A percentile compares a stretch with the other conserved stretches of the same genome.
phyloP scores from a whole-genome alignment of 2,329 filamentous ascomycete species.

The Dissoconium aciculare region DNA sequence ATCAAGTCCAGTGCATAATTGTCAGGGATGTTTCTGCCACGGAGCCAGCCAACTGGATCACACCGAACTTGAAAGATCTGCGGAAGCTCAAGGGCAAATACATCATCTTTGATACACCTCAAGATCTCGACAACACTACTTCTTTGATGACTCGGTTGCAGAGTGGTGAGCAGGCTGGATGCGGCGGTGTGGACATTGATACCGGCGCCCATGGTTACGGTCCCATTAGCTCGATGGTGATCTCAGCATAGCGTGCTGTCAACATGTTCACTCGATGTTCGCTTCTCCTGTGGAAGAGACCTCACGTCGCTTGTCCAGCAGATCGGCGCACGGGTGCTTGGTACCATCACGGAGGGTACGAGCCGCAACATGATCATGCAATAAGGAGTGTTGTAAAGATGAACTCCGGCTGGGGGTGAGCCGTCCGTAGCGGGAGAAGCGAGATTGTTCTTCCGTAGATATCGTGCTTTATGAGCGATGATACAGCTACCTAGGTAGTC shows the following conservation, averaged over 20 bases:
- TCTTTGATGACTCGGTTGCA: conserved; percentile 1
- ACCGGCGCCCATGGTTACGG: conserved; percentile 1
- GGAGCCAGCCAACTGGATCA: conserved; percentile 11
- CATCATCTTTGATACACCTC: conserved; percentile 9
- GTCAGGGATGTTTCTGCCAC: conserved; percentile 13
- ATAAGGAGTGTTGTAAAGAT: too few species aligned
- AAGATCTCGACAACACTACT: conserved; percentile 6
- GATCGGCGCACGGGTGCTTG: conserved; percentile 3
- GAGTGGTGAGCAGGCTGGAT: not conserved
- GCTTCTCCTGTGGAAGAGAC: not conserved
- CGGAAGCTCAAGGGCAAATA: conserved; percentile 4
- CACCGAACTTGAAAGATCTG: conserved; percentile 6
- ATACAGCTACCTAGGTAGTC: too few species aligned
- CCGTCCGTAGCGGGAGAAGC: too few species aligned
- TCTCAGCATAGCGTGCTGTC: not conserved
- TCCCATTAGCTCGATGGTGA: not conserved
- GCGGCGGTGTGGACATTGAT: not conserved
- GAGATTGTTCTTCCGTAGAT: too few species aligned
- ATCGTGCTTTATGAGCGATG: too few species aligned
- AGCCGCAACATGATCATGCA: conserved; percentile 4
- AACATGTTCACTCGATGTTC: conserved; percentile 1
- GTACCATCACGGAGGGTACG: conserved; percentile 2
- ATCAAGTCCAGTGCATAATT: conserved; percentile 16
- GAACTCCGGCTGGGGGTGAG: too few species aligned
- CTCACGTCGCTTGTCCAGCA: conserved; percentile 3